Base-by-base conservation (phyloP, 495 filamentous ascomycete genomes). In the Clohesyomyces aquaticus region DNA sequence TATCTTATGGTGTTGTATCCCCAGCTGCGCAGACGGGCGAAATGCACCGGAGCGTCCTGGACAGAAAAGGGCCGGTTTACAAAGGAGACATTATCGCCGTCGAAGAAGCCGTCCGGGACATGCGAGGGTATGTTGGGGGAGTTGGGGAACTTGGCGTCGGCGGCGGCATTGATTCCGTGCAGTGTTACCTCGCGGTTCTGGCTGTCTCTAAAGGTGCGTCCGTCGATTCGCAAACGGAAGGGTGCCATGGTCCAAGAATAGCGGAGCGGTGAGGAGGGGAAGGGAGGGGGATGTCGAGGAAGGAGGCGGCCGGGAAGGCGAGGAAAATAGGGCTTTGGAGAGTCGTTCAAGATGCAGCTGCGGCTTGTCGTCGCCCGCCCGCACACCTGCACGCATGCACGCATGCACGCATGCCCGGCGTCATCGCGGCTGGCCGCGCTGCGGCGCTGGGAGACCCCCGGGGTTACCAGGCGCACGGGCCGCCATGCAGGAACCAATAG, bases 1-100 rank as follows among this genome's bases (percentile, higher is more conserved):
- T 98, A 98, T 70, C 94, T 83, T 53, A 98, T 93, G 0, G 89
- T 90, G 75, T 97, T 98, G 76, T 96, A 98, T 6, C 94, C 94
- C 80, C 84, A 96, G 63, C 87, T 88, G 63, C 87, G 87, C 54
- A 98, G 75, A 29, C 91, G 80, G n/a, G 89, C 83, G 73, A 98
- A 96, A 71, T 98, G 94, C 0, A 84, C 79, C 67, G 91, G 87
- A 0, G 94, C 91, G 35, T 96, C 91, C 53, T 90, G 85, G 43
- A 88, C 79, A 2, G 85, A 76, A 72, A 98, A 98, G 0, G 94
- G 94, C 18, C 91, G 84, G 29, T 83, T 86, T 59, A 93, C 85
- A 71, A 98, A 98, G 28, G 90, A 96, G 54, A 97, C 88, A 71
- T 86, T 83, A 75, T 98, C 95, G 59, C 86, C 94, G 41, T 98